These are phyloP conservation scores for Trichoderma koningiopsis DNA, from an alignment of 2,329 filamentous ascomycete genomes.

Conservation along the genomic window DNA sequence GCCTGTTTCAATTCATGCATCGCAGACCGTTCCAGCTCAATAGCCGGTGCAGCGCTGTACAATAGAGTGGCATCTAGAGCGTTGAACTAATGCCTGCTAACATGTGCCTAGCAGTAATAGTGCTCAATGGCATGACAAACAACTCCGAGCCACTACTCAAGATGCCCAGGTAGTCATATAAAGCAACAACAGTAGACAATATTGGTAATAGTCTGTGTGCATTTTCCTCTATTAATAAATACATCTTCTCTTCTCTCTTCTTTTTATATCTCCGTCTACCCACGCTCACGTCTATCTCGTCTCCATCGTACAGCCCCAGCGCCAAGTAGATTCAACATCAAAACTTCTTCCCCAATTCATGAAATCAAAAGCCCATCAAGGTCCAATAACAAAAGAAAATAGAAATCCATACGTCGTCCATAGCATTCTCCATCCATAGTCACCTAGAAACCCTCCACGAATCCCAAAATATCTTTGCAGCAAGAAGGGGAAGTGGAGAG, in stretches of 20 bases:
- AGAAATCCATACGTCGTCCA: background rate
- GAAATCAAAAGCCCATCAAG: conserved; percentile 1
- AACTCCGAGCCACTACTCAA: background rate
- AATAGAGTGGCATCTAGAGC: background rate
- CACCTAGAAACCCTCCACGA: background rate
- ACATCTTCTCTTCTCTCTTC: background rate
- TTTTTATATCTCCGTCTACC: background rate
- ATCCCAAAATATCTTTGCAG: background rate
- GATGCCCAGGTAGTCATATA: background rate
- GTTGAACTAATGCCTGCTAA: background rate
- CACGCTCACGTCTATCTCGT: background rate
- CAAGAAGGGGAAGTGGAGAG: background rate
- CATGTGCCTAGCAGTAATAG: background rate
- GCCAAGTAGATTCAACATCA: background rate
- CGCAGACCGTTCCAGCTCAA: background rate
- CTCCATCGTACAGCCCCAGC: background rate
- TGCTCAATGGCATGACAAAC: background rate
- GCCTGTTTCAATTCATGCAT: background rate
- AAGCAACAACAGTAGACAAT: background rate
- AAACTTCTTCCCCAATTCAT: background rate
- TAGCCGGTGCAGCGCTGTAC: background rate
- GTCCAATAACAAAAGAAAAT: background rate
- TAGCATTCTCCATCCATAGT: background rate
- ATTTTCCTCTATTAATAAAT: conserved; percentile 7
- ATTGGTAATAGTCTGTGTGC: background rate